Conservation (phyloP, 2,329 filamentous ascomycete species). For the Botrytis fragariae region DNA sequence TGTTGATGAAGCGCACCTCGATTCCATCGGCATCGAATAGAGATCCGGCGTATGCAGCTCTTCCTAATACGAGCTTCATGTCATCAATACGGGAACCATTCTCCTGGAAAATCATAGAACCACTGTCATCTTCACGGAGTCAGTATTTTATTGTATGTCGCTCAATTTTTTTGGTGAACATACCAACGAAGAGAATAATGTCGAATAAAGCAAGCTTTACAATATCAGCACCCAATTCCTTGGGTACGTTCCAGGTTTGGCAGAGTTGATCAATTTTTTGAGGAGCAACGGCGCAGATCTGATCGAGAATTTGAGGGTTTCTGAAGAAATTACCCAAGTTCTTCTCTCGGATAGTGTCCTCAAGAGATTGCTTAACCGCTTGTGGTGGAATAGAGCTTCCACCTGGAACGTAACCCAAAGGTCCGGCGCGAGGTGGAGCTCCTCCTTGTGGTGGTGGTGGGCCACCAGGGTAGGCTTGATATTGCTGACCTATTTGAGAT, state of each 20-base stretch:
- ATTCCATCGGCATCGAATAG: conserved; percentile 70
- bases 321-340: conserved; percentile 19
- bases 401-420: conserved; percentile 17
- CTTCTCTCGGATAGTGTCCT: conserved; percentile 26
- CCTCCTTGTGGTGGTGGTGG: conserved; percentile 19
- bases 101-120: conserved; percentile 68
- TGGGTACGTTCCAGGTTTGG: conserved; percentile 34
- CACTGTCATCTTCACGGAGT: conserved; percentile 55
- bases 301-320: conserved; percentile 21
- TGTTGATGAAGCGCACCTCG: conserved; percentile 69
- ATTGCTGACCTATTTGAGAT: conserved; percentile 21
- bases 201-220: conserved; percentile 40
- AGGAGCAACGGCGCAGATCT: conserved; percentile 19
- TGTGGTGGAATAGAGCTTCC: conserved; percentile 5
- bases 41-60: conserved; percentile 62
- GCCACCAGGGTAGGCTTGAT: conserved; percentile 15
- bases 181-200: conserved; percentile 36
- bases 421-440: conserved; percentile 19
- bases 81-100: conserved; percentile 65
- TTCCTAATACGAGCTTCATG: conserved; percentile 60
- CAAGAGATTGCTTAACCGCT: conserved; percentile 23
- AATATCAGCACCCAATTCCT: conserved; percentile 38
- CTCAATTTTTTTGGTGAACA: conserved; percentile 20
- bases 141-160: conserved; percentile 10
- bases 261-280: conserved; percentile 33